Evolutionary conservation across 2,329 filamentous ascomycete species (phyloP).

Genomic region (Macroventuria anomochaeta): DNA sequence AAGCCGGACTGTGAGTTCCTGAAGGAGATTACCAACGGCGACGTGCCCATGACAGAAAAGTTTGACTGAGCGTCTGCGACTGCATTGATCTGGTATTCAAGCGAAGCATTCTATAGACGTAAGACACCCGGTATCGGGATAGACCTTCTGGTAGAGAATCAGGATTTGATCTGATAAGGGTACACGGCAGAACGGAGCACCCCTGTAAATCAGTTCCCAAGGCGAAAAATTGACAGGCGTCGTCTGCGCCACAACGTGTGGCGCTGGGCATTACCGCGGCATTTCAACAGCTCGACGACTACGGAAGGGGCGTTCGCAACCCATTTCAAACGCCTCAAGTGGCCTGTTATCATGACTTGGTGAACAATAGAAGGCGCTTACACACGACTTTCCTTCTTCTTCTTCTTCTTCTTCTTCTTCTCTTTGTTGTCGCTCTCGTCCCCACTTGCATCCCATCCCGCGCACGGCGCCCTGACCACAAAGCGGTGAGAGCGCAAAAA

Average conservation of each 20-base stretch:
- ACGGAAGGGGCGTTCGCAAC: not conserved
- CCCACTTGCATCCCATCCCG: conserved; percentile 10
- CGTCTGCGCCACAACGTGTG: not conserved
- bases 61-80: conserved; percentile 16
- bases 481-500: conserved; percentile 21
- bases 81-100: not conserved
- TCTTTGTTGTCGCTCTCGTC: conserved; percentile 8
- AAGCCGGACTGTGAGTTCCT: conserved; percentile 75
- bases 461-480: conserved; percentile 17
- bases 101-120: conserved; percentile 1
- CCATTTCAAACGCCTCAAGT: not conserved
- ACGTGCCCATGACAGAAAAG: conserved; percentile 65
- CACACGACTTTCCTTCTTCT: not conserved
- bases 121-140: conserved; percentile 5
- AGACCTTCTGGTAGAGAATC: not conserved
- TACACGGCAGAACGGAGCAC: not conserved
- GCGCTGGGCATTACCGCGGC: not conserved
- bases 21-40: conserved; percentile 72
- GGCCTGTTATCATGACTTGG: not conserved
- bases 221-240: conserved; percentile 2
- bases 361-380: conserved; percentile 4
- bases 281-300: conserved; percentile 2
- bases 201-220: too few relatives aligned
- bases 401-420: not conserved
- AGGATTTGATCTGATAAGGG: not conserved